These are phyloP conservation scores for Cardamine chenopodiifolia DNA, from an alignment of 345 rosid genomes.

Conservation along the genomic window DNA sequence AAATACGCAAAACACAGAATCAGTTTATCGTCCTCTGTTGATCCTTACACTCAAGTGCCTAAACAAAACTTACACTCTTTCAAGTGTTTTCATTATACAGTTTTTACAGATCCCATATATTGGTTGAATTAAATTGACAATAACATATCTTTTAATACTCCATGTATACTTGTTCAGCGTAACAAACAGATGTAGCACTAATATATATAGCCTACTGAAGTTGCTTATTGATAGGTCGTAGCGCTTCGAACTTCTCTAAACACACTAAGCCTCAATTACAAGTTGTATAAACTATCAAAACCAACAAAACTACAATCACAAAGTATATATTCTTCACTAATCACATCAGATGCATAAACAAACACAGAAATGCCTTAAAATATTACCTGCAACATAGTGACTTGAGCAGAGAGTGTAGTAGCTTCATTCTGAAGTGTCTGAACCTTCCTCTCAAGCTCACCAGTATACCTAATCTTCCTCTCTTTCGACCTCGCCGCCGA, in stretches of 20 bases:
- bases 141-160: no score
- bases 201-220: background rate
- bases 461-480: conserved; percentile 79
- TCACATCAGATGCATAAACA: background rate
- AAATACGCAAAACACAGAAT: background rate
- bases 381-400: conserved; percentile 77
- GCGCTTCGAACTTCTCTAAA: background rate
- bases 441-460: conserved; percentile 95
- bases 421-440: conserved; percentile 99
- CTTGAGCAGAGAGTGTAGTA: conserved; percentile 95
- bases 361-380: background rate
- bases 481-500: conserved; percentile 97
- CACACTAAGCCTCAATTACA: background rate
- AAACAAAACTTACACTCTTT: background rate
- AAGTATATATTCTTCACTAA: background rate
- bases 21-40: background rate
- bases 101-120: no score
- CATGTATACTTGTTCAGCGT: background rate
- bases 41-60: background rate
- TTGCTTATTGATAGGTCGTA: background rate
- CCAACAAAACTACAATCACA: background rate
- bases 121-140: no score
- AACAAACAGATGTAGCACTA: background rate
- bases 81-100: background rate
- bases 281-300: background rate